Conservation (phyloP, 2,329 filamentous ascomycete species). For the Pseudocercospora fijiensis region DNA sequence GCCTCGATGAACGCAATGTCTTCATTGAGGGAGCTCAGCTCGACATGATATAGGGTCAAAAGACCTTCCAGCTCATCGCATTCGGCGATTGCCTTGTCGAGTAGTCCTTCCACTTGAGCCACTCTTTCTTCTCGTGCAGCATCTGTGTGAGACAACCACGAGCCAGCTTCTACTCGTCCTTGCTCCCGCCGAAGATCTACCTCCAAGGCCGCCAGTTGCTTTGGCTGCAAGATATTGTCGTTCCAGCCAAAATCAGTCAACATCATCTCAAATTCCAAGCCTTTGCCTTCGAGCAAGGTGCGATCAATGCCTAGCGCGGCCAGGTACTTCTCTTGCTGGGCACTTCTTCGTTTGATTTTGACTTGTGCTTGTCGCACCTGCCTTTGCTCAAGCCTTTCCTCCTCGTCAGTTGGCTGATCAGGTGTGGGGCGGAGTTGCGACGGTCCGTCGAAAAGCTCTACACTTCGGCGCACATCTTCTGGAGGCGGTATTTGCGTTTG, state of each 20-base stretch:
- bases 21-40: conserved; percentile 88
- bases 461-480: conserved; percentile 13
- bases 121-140: conserved; percentile 83
- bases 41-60: conserved; percentile 89
- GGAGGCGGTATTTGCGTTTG: conserved; percentile 9
- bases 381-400: conserved; percentile 29
- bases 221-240: conserved; percentile 69
- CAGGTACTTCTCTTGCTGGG: conserved; percentile 77
- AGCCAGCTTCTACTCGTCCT: conserved; percentile 85
- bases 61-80: conserved; percentile 96
- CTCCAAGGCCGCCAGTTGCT: conserved; percentile 77
- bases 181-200: conserved; percentile 82
- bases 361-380: conserved; percentile 31
- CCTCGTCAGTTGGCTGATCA: conserved; percentile 13
- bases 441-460: conserved; percentile 31
- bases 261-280: conserved; percentile 76
- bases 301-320: conserved; percentile 75
- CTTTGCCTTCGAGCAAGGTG: conserved; percentile 70
- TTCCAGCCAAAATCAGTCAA: conserved; percentile 89
- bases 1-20: conserved; percentile 97
- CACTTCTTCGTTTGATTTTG: conserved; percentile 58
- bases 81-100: conserved; percentile 88
- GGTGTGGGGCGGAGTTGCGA: conserved; percentile 17
- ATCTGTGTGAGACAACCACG: conserved; percentile 79
- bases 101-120: conserved; percentile 77